These are phyloP conservation scores for Cucumis cinereus DNA, from an alignment of 306 rosid species.

Conservation along the genomic window DNA sequence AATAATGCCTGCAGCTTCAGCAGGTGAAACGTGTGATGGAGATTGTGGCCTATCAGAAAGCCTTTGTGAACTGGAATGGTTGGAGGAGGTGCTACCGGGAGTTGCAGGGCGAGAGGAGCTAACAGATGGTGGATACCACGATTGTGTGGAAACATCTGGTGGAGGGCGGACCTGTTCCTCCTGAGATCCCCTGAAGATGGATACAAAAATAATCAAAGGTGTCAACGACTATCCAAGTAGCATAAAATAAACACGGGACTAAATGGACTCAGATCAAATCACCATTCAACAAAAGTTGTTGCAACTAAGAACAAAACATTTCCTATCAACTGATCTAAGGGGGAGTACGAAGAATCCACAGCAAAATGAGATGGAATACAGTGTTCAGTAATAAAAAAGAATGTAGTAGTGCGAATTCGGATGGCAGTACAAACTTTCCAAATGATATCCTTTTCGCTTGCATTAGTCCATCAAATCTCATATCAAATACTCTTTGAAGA, in stretches of 20 bases:
- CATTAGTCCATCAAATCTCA: neutral
- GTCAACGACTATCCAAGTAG: neutral
- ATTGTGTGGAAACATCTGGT: slow-evolving; percentile 46
- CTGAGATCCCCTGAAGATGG: slow-evolving; percentile 59
- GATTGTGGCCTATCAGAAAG: slow-evolving; percentile 29
- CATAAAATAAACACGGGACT: neutral
- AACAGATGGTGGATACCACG: slow-evolving; percentile 81
- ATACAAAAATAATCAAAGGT: neutral
- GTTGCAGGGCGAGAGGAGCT: slow-evolving; percentile 57
- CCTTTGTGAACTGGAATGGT: slow-evolving; percentile 32
- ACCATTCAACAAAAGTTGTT: neutral
- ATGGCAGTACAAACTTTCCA: neutral
- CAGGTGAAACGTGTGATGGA: slow-evolving; percentile 54
- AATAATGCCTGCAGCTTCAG: slow-evolving; percentile 69
- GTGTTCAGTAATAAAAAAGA: neutral
- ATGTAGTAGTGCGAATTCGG: neutral
- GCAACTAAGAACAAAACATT: neutral
- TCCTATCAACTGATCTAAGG: neutral
- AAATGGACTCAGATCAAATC: neutral
- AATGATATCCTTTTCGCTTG: neutral
- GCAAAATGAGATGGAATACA: neutral
- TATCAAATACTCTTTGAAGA: neutral
- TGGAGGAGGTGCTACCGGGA: slow-evolving; percentile 38
- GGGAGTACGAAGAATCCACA: neutral
- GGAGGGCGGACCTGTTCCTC: slow-evolving; percentile 61